These are phyloP conservation scores for Diversispora eburnea DNA, from an alignment of 192 early-diverging fungal genomes.

Conservation along the genomic window DNA sequence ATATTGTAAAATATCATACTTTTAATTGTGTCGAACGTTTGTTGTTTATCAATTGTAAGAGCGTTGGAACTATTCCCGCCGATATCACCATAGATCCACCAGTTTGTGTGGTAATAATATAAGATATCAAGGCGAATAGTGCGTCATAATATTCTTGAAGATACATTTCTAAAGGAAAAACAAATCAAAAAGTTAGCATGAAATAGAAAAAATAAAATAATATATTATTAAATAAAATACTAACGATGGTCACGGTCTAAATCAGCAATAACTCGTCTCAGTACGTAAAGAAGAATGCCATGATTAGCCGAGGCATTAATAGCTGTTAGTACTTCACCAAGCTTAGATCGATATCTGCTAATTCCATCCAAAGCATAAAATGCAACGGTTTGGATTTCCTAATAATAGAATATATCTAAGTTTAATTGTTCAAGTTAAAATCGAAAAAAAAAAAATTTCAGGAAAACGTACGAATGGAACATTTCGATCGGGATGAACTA, in stretches of 20 bases:
- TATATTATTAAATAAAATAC: not conserved
- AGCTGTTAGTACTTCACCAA: slow-evolving; percentile 78
- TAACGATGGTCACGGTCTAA: slow-evolving; percentile 42
- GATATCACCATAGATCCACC: slow-evolving; percentile 89
- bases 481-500: slow-evolving; percentile 63
- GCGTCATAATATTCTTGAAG: slow-evolving; percentile 80
- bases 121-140: slow-evolving; percentile 72
- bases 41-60: slow-evolving; percentile 71
- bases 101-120: slow-evolving; percentile 71
- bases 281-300: slow-evolving; percentile 78
- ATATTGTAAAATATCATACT: slow-evolving; percentile 32
- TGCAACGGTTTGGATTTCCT: slow-evolving; percentile 76
- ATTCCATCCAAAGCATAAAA: slow-evolving; percentile 82
- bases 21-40: slow-evolving; percentile 56
- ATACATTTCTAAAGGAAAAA: slow-evolving; percentile 34
- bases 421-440: not conserved
- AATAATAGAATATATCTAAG: not conserved
- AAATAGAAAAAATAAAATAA: not conserved
- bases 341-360: slow-evolving; percentile 68
- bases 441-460: not conserved
- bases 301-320: slow-evolving; percentile 92
- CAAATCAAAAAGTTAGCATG: not conserved
- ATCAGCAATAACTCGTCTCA: slow-evolving; percentile 67
- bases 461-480: slow-evolving; percentile 54
- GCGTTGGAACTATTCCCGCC: slow-evolving; percentile 81